A percentile compares a stretch with the other conserved stretches of the same genome.
phyloP scores from a whole-genome alignment of 75 land plant species.

The Gnetum montanum region DNA sequence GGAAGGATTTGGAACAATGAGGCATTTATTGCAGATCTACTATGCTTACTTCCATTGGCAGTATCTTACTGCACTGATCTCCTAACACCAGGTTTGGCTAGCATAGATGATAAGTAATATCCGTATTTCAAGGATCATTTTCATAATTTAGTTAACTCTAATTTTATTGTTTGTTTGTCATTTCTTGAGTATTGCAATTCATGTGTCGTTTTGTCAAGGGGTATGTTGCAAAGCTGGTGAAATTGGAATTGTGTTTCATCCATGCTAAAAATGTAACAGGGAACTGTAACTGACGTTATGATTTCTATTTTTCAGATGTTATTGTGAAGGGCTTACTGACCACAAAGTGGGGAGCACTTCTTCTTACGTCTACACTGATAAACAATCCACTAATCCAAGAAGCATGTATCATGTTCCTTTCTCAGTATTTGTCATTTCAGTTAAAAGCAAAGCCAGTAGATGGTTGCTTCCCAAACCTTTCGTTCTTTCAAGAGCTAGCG shows the following conservation, averaged over 20 bases:
- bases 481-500: conserved; percentile 4
- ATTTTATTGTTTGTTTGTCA: too few species aligned
- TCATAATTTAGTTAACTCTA: too few species aligned
- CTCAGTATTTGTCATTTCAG: conserved; percentile 10
- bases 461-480: neutral
- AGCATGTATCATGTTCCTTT: conserved; percentile 4
- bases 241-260: too few species aligned
- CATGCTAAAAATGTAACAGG: too few species aligned
- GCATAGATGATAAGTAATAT: too few species aligned
- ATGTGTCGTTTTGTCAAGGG: too few species aligned
- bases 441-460: conserved; percentile 1
- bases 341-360: conserved; percentile 16
- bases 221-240: too few species aligned
- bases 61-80: conserved; percentile 31
- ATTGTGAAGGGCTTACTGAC: conserved; percentile 29
- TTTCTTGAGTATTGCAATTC: too few species aligned
- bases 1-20: conserved; percentile 25
- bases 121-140: too few species aligned
- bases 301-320: conserved; percentile 25
- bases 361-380: conserved; percentile 13
- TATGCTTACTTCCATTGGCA: conserved; percentile 26
- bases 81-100: conserved; percentile 33
- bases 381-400: conserved; percentile 16
- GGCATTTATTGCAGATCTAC: conserved; percentile 24
- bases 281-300: too few species aligned